Percentiles rank a stretch among this genome's conserved stretches.
Evolutionary conservation across 352 stramenopile genomes (phyloP).

Genomic region (Peronospora belbahrii): DNA sequence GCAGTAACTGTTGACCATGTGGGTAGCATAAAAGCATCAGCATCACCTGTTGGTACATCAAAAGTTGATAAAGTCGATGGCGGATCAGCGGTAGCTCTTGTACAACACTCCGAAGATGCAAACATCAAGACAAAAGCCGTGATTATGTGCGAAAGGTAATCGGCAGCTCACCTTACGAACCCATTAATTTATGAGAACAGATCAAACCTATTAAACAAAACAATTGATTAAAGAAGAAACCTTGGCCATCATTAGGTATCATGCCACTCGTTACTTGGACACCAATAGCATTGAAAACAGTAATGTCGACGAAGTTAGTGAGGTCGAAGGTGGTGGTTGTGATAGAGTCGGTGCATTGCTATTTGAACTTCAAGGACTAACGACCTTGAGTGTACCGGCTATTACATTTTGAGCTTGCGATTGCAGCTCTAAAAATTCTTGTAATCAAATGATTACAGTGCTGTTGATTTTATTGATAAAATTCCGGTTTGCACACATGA

Average conservation of each 20-base stretch:
- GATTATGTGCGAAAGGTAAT: slow-evolving; percentile 13
- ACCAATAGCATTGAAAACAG: slow-evolving; percentile 11
- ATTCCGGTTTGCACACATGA: too few relatives aligned
- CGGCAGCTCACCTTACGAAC: slow-evolving; percentile 8
- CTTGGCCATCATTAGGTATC: too few relatives aligned
- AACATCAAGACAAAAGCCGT: slow-evolving; percentile 15
- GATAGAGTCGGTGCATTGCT: too few relatives aligned
- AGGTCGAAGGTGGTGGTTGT: too few relatives aligned
- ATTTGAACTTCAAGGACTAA: too few relatives aligned
- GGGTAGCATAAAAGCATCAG: slow-evolving; percentile 12
- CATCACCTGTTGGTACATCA: not conserved
- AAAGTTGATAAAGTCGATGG: slow-evolving; percentile 5
- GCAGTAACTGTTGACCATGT: slow-evolving; percentile 6
- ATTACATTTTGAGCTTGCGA: too few relatives aligned
- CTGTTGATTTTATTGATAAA: too few relatives aligned
- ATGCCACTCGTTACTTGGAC: not conserved
- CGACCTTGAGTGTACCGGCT: too few relatives aligned
- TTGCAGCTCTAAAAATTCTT: too few relatives aligned
- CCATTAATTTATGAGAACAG: slow-evolving; percentile 28
- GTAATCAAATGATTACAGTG: too few relatives aligned
- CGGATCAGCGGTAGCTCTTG: not conserved
- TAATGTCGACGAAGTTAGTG: too few relatives aligned
- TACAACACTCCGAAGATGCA: slow-evolving; percentile 5
- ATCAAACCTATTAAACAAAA: slow-evolving; percentile 9
- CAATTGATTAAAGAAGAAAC: too few relatives aligned